Base-by-base conservation (phyloP, 2,329 filamentous ascomycete genomes). In the Aspergillus intermedius region DNA sequence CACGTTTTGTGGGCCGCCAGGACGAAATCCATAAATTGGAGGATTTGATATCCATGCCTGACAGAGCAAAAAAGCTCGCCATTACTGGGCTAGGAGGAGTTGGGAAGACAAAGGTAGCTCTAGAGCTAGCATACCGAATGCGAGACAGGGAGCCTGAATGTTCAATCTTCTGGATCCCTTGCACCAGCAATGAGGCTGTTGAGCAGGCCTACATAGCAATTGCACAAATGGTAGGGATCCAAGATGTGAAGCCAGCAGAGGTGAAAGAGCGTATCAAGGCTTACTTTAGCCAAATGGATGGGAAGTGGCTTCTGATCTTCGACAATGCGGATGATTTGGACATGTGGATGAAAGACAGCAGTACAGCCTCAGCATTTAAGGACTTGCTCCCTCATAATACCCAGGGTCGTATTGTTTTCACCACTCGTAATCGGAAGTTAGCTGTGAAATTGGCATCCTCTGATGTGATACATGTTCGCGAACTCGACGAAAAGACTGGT, bases 161-260 rank as follows among this genome's bases (percentile, higher is more conserved):
- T 45, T 59, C 62, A 2, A 48, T 64, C 21, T 60, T 62, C 44
- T 65, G 61, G 62, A 55, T 65, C 23, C 52, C 57, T 8, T 55
- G 47, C 15, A 58, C 46, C 5, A 61, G 52, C 25, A 5, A 37
- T 5, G 57, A 59, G 41, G 48, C 25, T 43, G 15, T 62, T 45
- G 47, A 62, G 12, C 58, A 62, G 42, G 48, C 57, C 9, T 60
- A 44, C 32, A 22, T 51, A n/a, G 47, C 9, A 17, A 59, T 58
- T 17, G 48, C 48, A 3, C 30, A 47, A 22, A 42, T 3, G 10
- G 17, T 62, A 3, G 51, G 49, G 9, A 44, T 59, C 8, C 30
- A 41, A 3, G 32, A 47, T 30, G 45, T 44, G 39, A 42, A 45
- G 47, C 46, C 41, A 22, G 40, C 35, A 15, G 35, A 49, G 22